Base-by-base conservation (phyloP, 164 flowering plant genomes). In the Houttuynia cordata region DNA sequence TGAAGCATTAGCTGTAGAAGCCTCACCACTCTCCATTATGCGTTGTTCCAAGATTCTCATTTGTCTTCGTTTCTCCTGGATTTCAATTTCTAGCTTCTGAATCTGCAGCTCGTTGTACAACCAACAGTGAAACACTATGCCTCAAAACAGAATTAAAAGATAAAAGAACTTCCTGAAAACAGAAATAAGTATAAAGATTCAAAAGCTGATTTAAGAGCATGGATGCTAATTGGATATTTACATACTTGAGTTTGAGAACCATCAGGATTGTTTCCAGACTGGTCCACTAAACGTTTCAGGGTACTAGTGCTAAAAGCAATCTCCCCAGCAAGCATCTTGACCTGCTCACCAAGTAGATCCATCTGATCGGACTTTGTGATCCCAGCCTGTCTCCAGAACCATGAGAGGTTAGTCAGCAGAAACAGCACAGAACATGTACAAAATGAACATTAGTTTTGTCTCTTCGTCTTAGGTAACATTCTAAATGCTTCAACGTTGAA, bases 281-380 rank as follows among this genome's bases (percentile, higher is more conserved):
- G 99, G 64, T 91, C 99, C 61, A 80, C 75, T 74, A 94, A 72
- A 50, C 99, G 96, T 74, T 94, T 94, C 56, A 94, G 75, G 42
- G 93, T 84, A 73, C 99, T 94, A 54, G 93, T 84, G 73, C 93
- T 79, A 62, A 94, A 84, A 25, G 97, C 99, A 70, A 91, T 88
- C 78, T 94, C 99, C 25, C 97, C 99, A 68, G 97, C 96, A 72
- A 94, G 96, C 96, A 94, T 91, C 79, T 94, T 94, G 19, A 91
- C 94, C 75, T 94, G 99, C 76, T 94, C 99, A 63, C 80, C 86
- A 62, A 91, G 81, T 59, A 94, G 91, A 67, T 94, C 99, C 84
- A 89, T 80, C 75, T 91, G 81, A 77, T 94, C 99, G 24, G 96
- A 74, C 73, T 68, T 70, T 53, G 88, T 70, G 70, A 84, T 74